phyloP scores from a whole-genome alignment of 306 rosid genomes.

The Rubus idaeus region DNA sequence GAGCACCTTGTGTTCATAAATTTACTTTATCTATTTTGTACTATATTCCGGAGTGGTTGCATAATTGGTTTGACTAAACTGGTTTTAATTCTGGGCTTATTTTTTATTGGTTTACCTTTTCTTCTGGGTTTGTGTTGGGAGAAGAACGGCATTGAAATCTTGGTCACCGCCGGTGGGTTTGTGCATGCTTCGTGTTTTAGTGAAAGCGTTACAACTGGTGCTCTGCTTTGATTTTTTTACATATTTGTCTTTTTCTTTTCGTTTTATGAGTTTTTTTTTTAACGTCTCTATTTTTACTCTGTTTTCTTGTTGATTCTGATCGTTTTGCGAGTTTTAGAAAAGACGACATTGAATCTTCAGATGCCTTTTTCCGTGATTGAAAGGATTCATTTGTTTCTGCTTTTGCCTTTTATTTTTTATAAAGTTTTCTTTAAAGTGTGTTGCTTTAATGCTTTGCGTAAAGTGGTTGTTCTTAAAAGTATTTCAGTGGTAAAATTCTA shows the following conservation, averaged over 20 bases:
- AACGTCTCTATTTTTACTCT: neutral
- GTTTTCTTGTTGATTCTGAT: slow-evolving; percentile 1
- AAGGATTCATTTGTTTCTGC: neutral
- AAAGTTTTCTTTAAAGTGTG: neutral
- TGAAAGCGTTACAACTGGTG: neutral
- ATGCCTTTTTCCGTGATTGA: neutral
- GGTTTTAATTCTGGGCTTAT: neutral
- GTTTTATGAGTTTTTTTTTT: neutral
- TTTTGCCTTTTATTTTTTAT: neutral
- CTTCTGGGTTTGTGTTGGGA: slow-evolving; percentile 4
- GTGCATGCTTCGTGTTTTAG: neutral
- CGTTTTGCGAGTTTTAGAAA: neutral
- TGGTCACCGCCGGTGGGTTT: neutral
- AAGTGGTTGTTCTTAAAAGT: slow-evolving; percentile 4
- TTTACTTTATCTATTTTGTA: neutral
- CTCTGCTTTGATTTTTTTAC: neutral
- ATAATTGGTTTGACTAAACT: slow-evolving; percentile 2
- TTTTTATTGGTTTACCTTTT: neutral
- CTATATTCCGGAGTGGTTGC: neutral
- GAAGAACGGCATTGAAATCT: slow-evolving; percentile 11
- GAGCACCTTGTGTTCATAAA: neutral
- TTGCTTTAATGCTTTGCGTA: neutral
- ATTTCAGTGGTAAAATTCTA: neutral
- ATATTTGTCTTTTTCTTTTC: neutral
- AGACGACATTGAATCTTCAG: slow-evolving; percentile 15